Base-by-base conservation (phyloP, 1,284 basidiomycete species). In the Leccinum pachyderme region DNA sequence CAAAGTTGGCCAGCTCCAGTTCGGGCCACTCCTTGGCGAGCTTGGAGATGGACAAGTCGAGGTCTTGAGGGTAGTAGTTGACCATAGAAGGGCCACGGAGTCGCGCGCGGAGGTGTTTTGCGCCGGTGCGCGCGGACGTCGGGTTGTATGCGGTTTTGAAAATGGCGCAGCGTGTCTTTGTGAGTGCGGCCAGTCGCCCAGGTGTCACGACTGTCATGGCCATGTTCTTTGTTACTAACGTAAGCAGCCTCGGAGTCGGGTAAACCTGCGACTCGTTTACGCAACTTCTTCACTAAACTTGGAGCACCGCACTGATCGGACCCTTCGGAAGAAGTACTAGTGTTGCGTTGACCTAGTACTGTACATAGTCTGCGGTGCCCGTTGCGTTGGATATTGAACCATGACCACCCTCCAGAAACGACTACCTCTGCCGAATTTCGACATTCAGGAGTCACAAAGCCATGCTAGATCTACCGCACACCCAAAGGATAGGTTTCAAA, bases 71-170 rank as follows among this genome's bases (percentile, higher is more conserved):
- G 71, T 92, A 92, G 76, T 95, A 95, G 15, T 80, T 74, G 61
- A 86, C 69, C 82, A 94, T 87, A 47, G 87, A 79, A 0, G 90
- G 90, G 0, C 92, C 92, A 2, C 84, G 81, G 33, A 95, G 80
- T 7, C 86, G 80, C 28, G 80, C 77, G 39, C 86, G 83, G 48
- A 95, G 82, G 75, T 94, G 91, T 73, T 95, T 95, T 22, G 89
- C 85, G 32, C 93, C 93, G 0, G 89, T 93, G 27, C 93, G 86
- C 7, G 82, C 69, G 43, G 83, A 83, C 5, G 79, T 80, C 0
- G 91, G 91, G 72, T 95, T 95, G 72, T 88, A 92, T 3, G 87
- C 79, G 5, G 91, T 94, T 69, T 92, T 83, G 70, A 95, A 95
- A 53, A 96, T 83, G 28, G 78, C 70, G 67, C 83, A 86, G 52